A percentile compares a stretch with the other conserved stretches of the same genome.
These are phyloP conservation scores for Oryza longistaminata DNA, from an alignment of 176 grass and related monocot species.

Conservation along the genomic window DNA sequence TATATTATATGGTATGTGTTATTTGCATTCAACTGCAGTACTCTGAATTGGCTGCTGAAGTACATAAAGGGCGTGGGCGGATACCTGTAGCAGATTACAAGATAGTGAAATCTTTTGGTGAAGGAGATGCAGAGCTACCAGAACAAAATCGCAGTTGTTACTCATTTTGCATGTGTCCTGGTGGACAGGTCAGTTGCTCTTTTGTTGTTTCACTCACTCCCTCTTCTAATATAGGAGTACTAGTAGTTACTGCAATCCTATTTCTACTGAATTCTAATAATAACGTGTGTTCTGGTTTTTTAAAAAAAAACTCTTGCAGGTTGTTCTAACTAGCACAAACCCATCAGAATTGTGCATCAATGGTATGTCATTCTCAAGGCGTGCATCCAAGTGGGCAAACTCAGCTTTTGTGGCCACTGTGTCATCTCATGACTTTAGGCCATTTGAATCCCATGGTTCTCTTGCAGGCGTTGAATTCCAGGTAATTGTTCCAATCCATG, in stretches of 20 bases:
- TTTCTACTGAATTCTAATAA: background rate
- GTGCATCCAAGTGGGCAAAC: constrained; percentile 96
- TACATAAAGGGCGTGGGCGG: constrained; percentile 80
- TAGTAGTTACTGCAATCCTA: background rate
- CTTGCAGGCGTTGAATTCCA: constrained; percentile 97
- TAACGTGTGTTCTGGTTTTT: too few species aligned
- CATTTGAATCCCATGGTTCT: constrained; percentile 62
- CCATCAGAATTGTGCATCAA: constrained; percentile 91
- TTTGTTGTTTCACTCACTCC: background rate
- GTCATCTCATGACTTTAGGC: constrained; percentile 76
- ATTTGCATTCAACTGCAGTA: constrained; percentile 59
- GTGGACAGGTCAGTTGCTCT: constrained; percentile 68
- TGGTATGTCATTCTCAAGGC: constrained; percentile 95
- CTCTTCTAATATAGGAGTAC: background rate
- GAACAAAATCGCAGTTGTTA: constrained; percentile 76
- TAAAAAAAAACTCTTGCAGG: constrained; percentile 46
- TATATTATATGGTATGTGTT: constrained; percentile 7
- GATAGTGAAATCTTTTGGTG: constrained; percentile 64
- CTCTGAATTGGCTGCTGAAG: constrained; percentile 81
- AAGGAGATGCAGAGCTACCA: constrained; percentile 28
- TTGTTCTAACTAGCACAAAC: constrained; percentile 95
- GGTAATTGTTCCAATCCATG: constrained; percentile 48
- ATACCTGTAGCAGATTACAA: constrained; percentile 99
- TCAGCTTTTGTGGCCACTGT: constrained; percentile 88
- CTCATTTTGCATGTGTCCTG: constrained; percentile 99